Base-by-base conservation (phyloP, 1,284 basidiomycete species). In the Moesziomyces antarcticus region DNA sequence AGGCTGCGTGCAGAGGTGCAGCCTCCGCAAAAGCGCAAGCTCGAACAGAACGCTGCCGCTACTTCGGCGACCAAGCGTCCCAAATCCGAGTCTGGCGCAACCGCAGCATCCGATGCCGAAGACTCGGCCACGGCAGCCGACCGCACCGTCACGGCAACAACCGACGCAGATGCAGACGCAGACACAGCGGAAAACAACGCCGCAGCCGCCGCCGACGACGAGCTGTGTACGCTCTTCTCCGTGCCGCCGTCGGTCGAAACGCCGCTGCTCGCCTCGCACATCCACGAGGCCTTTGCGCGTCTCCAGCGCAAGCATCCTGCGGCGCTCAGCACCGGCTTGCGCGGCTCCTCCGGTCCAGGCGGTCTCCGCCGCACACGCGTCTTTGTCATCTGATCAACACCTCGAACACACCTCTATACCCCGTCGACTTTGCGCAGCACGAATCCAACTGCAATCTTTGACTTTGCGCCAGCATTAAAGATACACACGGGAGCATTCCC, bases 201-300 rank as follows among this genome's bases (percentile, higher is more conserved):
- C 40, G 13, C 51, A 33, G n/a, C 37, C 16, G 35, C 27, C 14
- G 40, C 51, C 4, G 60, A 66, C 44, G 52, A 62, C 56, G 68
- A 69, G 8, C 30, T 67, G 5, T 80, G 79, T 54, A 73, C 70
- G 1, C 75, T 81, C 25, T 80, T 81, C 53, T 62, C 73, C 27
- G 47, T 75, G 3, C 72, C 77, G 8, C 75, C 79, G 3, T 47
- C 56, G 1, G 22, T 57, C 35, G 72, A 70, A 53, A 73, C 66
- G 21, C 80, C 79, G 5, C 61, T 82, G 14, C 61, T 72, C 25
- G 63, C 75, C 8, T 69, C 73, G 22, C 81, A 83, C 55, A 76
- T 83, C 49, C 79, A 75, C 41, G 82, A 82, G 53, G 80, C 82
- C 0, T 83, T 83, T 45, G 66, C 80, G 1, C 55, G 77, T 30